Evolutionary conservation across 257 asterid species (phyloP), one percentile per base, ranked within the genome.

Genomic region (Asclepias syriaca): DNA sequence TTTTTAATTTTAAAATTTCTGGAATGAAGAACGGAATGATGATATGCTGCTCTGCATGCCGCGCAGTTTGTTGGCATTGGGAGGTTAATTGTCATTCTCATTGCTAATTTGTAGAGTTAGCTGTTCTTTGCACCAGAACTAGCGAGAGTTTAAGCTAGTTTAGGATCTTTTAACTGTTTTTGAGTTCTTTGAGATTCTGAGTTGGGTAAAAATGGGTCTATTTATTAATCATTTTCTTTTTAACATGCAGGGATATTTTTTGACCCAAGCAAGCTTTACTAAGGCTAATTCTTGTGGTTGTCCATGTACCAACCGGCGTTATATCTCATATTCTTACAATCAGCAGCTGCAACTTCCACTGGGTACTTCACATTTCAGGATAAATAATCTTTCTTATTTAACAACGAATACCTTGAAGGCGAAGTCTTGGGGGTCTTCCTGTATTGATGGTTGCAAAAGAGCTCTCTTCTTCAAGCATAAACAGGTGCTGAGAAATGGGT

Each of bases 221-320:
- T 27, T 43, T 58, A 18, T 19, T 46, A 2, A 27, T 40, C 57
- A 11, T 21, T 68, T 8, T 19, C 4, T 18, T 80, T 45, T 21
- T 43, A 43, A 68, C 39, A 9, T 86, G 83, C 91, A 94, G 99
- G 91, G 92, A 10, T 76, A 72, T 80, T 89, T 79, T 71, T 45
- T 76, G 65, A 79, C 79, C 73, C 90, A 72, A 79, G 74, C 81
- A 54, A 86, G 78, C 77, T 68, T 92, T 24, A 49, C 57, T 69
- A 75, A 86, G 65, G 73, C 82, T 65, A 70, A 71, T 58, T 76
- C 81, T 68, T 66, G 65, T 63, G 78, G 81, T 43, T 83, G 77
- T 54, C 66, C 66, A 50, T 76, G 74, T 51, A 68, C 76, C 58
- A 83, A 50, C 68, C 81, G 70, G 79, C 77, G 65, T 58, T 74